Evolutionary conservation across 805 yeast genomes (phyloP), one percentile per base, ranked within the genome.

Genomic region (Jamesozyma spencerorum): DNA sequence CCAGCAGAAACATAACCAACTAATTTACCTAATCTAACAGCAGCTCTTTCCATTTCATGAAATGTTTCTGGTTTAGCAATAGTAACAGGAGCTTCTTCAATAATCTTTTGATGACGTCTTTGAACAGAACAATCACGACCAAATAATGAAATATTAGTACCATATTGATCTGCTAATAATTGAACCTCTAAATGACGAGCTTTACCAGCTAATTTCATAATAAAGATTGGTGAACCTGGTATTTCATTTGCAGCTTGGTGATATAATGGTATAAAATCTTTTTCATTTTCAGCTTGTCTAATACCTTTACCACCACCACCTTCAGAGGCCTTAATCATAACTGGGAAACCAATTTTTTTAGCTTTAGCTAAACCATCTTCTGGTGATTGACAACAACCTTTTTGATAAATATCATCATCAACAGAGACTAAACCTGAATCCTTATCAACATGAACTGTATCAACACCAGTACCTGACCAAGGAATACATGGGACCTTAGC

Each of bases 271-370:
- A 71, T 57, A 51, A 92, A 92, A 55, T 87, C 84, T 48, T 77
- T 79, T 63, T 83, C 95, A 47, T 71, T 62, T 42, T 85, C 95
- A 49, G 87, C 97, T 67, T 87, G 87, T 71, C 99, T 82, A 64
- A 92, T 92, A 76, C 99, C 99, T 69, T 92, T 92, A 72, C 99
- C 99, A 70, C 99, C 99, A 67, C 99, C 99, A 72, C 99, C 99
- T 78, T 92, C 99, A 44, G 97, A 87, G 37, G 98, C 98, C 67
- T 92, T 92, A 60, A 92, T 80, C 99, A 92, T 92, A 40, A 92
- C 95, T 26, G 99, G 99, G 71, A 92, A 87, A 1, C 98, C 98
- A 56, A 92, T 88, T 56, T 74, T 63, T 54, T 72, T 76, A 45
- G 98, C 98, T 62, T 83, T 85, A 34, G 51, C 72, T 42, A 92